These are phyloP conservation scores for Alternaria hordeiaustralica DNA, from an alignment of 2,329 filamentous ascomycete genomes.

Conservation along the genomic window DNA sequence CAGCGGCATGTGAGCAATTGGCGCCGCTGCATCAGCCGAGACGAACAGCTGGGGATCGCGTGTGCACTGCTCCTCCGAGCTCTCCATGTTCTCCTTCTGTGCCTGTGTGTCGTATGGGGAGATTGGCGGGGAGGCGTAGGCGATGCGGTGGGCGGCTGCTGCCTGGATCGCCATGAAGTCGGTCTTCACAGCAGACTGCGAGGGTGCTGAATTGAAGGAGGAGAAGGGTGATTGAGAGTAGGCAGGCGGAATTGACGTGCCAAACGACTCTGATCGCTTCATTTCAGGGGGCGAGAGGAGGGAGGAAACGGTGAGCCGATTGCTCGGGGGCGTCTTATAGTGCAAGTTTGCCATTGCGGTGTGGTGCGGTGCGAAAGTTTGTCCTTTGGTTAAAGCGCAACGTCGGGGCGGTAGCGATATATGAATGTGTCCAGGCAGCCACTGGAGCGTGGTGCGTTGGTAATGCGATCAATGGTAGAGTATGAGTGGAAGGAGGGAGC, in stretches of 20 bases:
- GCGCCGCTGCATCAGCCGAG: slow-evolving; percentile 31
- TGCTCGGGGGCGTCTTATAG: slow-evolving; percentile 37
- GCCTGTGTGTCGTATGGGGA: slow-evolving; percentile 46
- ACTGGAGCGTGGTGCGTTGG: slow-evolving; percentile 6
- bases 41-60: slow-evolving; percentile 48
- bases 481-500: slow-evolving; percentile 17
- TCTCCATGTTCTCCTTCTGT: slow-evolving; percentile 47
- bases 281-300: slow-evolving; percentile 52
- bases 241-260: slow-evolving; percentile 36
- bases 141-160: slow-evolving; percentile 33
- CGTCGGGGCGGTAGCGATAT: slow-evolving; percentile 7
- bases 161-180: slow-evolving; percentile 26
- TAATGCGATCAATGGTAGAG: slow-evolving; percentile 13
- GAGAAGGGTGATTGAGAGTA: slow-evolving; percentile 32
- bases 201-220: slow-evolving; percentile 36
- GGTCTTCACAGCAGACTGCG: slow-evolving; percentile 29
- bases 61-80: slow-evolving; percentile 33
- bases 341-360: slow-evolving; percentile 38
- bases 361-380: slow-evolving; percentile 20
- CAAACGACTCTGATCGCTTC: slow-evolving; percentile 50
- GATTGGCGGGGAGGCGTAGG: slow-evolving; percentile 50
- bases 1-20: slow-evolving; percentile 43
- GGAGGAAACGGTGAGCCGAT: slow-evolving; percentile 46
- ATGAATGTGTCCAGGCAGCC: slow-evolving; percentile 21
- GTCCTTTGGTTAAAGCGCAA: slow-evolving; percentile 16